Percentiles rank a stretch among this genome's conserved stretches.
phyloP scores from a whole-genome alignment of 2,329 filamentous ascomycete species.

The Ceratocystis alfenasii region DNA sequence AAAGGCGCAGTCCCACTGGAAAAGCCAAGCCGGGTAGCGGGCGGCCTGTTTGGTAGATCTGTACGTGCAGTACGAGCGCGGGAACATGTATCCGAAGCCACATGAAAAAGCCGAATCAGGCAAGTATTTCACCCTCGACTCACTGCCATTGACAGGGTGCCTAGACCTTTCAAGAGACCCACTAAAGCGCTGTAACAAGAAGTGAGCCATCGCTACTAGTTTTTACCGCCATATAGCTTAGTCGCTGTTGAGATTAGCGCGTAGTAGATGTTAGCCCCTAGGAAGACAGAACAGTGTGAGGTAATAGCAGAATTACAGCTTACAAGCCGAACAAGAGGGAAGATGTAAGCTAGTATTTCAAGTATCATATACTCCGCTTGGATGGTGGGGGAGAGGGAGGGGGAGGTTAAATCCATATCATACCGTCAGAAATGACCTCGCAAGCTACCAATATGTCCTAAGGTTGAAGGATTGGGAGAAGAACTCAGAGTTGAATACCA shows the following conservation, averaged over 20 bases:
- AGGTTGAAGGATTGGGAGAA: background rate
- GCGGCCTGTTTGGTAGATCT: background rate
- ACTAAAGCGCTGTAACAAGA: background rate
- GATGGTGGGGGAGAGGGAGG: too few relatives aligned
- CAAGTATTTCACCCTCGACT: background rate
- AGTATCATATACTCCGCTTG: background rate
- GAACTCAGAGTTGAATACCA: background rate
- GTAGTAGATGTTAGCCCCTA: background rate
- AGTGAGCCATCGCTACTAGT: background rate
- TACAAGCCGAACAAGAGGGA: background rate
- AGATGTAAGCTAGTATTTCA: background rate
- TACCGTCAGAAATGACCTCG: background rate
- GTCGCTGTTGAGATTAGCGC: background rate
- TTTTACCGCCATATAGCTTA: background rate
- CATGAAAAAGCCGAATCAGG: background rate
- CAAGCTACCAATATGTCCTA: background rate
- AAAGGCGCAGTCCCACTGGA: constrained; percentile 17
- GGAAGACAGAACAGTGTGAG: background rate
- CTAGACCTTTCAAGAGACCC: background rate
- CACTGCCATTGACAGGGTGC: too few relatives aligned
- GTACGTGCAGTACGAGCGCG: background rate
- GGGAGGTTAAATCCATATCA: background rate
- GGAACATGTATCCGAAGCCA: background rate
- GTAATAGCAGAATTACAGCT: background rate
- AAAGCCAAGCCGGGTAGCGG: constrained; percentile 10